Evolutionary conservation across 1,284 basidiomycete species (phyloP).

Genomic region (Cutaneotrichosporon spelunceum): DNA sequence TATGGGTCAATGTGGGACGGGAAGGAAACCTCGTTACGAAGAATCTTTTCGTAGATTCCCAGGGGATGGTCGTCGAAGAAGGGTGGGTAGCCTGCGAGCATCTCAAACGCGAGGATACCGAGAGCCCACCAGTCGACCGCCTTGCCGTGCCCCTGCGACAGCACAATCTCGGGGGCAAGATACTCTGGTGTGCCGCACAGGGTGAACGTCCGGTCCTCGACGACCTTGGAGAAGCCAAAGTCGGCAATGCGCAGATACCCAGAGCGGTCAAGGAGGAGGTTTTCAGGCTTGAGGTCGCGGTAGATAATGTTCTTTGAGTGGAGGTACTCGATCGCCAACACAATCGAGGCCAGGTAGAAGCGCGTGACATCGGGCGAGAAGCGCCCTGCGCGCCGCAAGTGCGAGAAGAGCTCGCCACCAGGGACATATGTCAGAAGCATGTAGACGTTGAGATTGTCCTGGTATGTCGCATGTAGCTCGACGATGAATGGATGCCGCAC

Average conservation of each 20-base stretch:
- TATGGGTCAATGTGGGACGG: constrained; percentile 54
- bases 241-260: constrained; percentile 55
- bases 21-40: constrained; percentile 53
- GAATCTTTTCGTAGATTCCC: constrained; percentile 53
- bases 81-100: constrained; percentile 54
- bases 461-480: constrained; percentile 55
- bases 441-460: constrained; percentile 57
- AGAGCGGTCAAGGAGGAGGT: constrained; percentile 53
- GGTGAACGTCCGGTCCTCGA: constrained; percentile 54
- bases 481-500: constrained; percentile 60
- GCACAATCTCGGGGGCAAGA: constrained; percentile 53
- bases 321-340: constrained; percentile 55
- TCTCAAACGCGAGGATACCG: constrained; percentile 56
- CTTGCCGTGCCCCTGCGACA: constrained; percentile 56
- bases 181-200: constrained; percentile 55
- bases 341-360: constrained; percentile 56
- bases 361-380: constrained; percentile 57
- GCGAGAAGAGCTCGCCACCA: constrained; percentile 57
- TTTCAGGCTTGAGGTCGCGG: constrained; percentile 57
- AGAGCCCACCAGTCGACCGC: constrained; percentile 57
- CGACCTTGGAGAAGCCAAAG: constrained; percentile 57
- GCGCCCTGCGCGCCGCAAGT: constrained; percentile 52
- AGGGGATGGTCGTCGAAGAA: constrained; percentile 54
- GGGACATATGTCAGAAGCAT: constrained; percentile 57
- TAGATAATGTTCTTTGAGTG: constrained; percentile 55